Conservation (phyloP, 2,329 filamentous ascomycete genomes). For the Paraphoma chrysanthemicola region DNA sequence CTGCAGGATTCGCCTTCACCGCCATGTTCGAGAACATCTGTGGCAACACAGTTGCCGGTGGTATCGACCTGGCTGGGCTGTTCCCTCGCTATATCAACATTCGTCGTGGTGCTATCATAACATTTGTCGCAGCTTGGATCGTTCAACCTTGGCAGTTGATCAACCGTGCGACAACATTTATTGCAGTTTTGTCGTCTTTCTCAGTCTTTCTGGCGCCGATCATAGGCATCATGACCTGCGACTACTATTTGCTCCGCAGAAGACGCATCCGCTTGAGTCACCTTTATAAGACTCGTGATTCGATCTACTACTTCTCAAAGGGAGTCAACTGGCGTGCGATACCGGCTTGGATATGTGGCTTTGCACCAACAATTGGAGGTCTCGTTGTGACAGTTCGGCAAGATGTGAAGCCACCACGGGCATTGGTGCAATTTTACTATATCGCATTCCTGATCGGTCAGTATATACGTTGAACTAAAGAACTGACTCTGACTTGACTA, state of each 20-base stretch:
- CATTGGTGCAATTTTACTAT: conserved; percentile 55
- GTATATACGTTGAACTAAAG: background rate
- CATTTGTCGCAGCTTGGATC: conserved; percentile 43
- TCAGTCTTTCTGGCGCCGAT: conserved; percentile 51
- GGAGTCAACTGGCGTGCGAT: conserved; percentile 55
- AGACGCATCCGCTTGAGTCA: conserved; percentile 46
- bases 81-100: conserved; percentile 46
- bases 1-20: conserved; percentile 44
- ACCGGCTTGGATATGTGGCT: conserved; percentile 54
- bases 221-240: conserved; percentile 49
- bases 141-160: conserved; percentile 49
- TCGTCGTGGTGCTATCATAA: conserved; percentile 44
- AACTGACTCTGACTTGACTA: conserved; percentile 1
- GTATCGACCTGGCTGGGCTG: conserved; percentile 45
- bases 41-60: conserved; percentile 43
- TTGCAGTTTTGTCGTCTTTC: conserved; percentile 51
- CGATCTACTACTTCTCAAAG: conserved; percentile 53
- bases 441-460: conserved; percentile 56
- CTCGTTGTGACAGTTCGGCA: conserved; percentile 47
- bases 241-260: conserved; percentile 48
- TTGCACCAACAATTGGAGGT: conserved; percentile 53
- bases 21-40: conserved; percentile 52
- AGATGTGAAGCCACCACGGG: conserved; percentile 42
- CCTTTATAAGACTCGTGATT: conserved; percentile 44
- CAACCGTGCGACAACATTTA: conserved; percentile 46